Evolutionary conservation across 139 green algal species (phyloP), one percentile per base, ranked within the genome.

Genomic region (Asterochloris sp.): DNA sequence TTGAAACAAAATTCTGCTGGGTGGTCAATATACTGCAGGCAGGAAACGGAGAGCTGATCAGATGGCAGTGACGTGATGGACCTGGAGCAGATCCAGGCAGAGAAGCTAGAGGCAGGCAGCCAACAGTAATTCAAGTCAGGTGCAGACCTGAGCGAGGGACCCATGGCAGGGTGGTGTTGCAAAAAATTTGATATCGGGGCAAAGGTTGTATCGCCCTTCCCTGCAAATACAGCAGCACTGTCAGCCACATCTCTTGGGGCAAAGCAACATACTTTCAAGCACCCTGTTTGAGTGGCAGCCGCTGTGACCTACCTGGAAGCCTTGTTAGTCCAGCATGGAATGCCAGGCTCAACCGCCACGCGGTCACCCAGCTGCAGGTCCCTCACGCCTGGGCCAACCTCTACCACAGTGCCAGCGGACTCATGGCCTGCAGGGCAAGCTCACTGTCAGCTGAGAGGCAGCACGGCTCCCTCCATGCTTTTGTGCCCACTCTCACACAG

Each of bases 1-100:
- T 64, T 73, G 85, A 89, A 93, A 88, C 90, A 94, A 38, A 90
- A 91, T 61, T 89, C 85, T 54, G 88, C 87, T 2, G 88, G 88
- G 83, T 94, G 90, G 82, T 89, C 86, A 28, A 91, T 77, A 76
- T 73, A 87, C 84, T 87, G 77, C 77, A 74, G 13, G 27, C 15
- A 79, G 17, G 12, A 78, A 9, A 71, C 21, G 6, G 66, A 54
- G 38, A 76, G 71, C n/a, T 62, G 13, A 0, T 60, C 26, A 28
- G n/a, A 68, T n/a, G 23, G 24, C 17, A 71, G 10, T 73, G 76
- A 81, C n/a, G 13, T 16, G 16, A 11, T 0, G 23, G 9, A 62
- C 28, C 26, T 62, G n/a, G 47, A 26, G 26, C 73, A 60, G 12
- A 28, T 0, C 17, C 10, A 29, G 28, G 17, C n/a, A 76, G 29